Base-by-base conservation (phyloP, 2,329 filamentous ascomycete species). In the Didymella keratinophila region DNA sequence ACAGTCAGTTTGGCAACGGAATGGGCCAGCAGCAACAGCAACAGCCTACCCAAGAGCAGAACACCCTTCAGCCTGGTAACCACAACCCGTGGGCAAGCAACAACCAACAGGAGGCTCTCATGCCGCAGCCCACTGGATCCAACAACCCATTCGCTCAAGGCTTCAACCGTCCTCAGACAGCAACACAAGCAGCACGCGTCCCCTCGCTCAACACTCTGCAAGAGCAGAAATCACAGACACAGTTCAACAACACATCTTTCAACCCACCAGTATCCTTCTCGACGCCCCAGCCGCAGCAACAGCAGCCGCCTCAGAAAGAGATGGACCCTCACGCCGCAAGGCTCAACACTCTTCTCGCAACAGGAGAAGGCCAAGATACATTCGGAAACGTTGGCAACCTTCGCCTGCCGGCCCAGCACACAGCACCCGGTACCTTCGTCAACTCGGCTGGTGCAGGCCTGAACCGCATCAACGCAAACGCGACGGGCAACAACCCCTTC, bases 331-430 rank as follows among this genome's bases (percentile, higher is more conserved):
- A 88, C 63, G 80, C 86, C 57, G 87, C 89, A 21, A 90, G 87
- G 71, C 89, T 99, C 66, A 98, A 98, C 74, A 86, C 90, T 1
- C 86, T 99, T 32, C 86, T 99, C 43, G 86, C 93, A 3, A 87
- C 85, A 23, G 93, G 95, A 64, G 95, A 99, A 56, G 95, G 95
- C 23, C 91, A 96, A 82, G 95, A 99, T 74, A 99, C 95, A 0
- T 99, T 96, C 75, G 95, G 95, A 65, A 99, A 99, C 76, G 92
- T 92, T n/a, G 95, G 95, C 66, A 92, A 98, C 64, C 84, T 97
- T 45, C 93, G 95, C 77, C 96, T 99, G 64, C 95, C 95, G 1
- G 89, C 95, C 2, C 95, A 99, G 75, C 95, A 99, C 77, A 99
- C 95, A 0, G 93, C 95, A 1, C 95, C 95, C 0, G 95, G 94